Percentiles rank a stretch among this genome's conserved stretches.
phyloP scores from a whole-genome alignment of 2,329 filamentous ascomycete genomes.

The Chaetomiaceae sp. region DNA sequence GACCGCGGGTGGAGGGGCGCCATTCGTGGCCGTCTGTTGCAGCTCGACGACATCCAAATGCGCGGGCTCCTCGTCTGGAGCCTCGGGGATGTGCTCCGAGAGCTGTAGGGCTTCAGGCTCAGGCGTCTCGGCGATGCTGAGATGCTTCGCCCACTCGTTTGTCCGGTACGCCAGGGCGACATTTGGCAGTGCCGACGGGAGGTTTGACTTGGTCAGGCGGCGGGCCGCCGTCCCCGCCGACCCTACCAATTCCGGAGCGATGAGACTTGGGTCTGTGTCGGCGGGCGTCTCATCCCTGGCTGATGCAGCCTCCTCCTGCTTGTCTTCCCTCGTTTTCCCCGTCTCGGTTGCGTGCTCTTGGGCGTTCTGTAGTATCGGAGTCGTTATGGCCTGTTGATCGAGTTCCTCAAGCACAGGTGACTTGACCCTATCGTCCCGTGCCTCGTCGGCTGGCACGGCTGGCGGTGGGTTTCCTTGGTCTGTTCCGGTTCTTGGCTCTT shows the following conservation, averaged over 20 bases:
- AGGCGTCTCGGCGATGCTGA: conserved; percentile 71
- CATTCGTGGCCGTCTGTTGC: conserved; percentile 57
- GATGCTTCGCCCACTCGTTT: conserved; percentile 94
- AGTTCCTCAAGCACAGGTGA: background rate
- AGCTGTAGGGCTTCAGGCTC: conserved; percentile 57
- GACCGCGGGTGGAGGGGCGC: conserved; percentile 38
- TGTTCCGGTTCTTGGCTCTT: background rate
- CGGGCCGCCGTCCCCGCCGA: conserved; percentile 42
- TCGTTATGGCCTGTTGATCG: background rate
- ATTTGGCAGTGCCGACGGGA: conserved; percentile 69
- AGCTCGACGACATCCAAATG: conserved; percentile 63
- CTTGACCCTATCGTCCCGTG: background rate
- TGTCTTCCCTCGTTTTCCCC: background rate
- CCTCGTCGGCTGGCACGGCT: background rate
- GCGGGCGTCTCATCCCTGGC: no score
- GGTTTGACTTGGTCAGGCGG: conserved; percentile 54
- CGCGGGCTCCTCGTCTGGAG: conserved; percentile 47
- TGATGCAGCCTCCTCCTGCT: background rate
- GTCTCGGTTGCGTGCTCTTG: background rate
- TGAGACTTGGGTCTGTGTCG: background rate
- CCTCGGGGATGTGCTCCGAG: conserved; percentile 28
- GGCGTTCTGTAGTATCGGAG: no score
- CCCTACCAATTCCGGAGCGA: conserved; percentile 34
- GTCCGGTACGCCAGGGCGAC: conserved; percentile 81
- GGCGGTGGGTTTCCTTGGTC: background rate